Evolutionary conservation across 768 basidiomycete species (phyloP).

Genomic region (Chalciporus piperatus): DNA sequence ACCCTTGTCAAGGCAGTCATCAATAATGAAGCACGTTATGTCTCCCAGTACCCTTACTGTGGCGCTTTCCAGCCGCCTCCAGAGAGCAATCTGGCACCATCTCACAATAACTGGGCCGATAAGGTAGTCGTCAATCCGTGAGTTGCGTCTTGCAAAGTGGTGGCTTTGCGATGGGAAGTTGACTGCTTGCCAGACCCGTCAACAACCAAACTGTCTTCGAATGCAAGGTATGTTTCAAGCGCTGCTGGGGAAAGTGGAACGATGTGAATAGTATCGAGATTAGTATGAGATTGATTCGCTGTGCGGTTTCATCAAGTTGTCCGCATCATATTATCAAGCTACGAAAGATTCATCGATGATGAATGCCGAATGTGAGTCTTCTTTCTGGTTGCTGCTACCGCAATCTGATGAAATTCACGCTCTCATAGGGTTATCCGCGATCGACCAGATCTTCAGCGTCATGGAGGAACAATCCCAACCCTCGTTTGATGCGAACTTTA

Average conservation of each 20-base stretch:
- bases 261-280: not conserved
- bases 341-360: conserved; percentile 72
- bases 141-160: conserved; percentile 23
- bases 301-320: conserved; percentile 77
- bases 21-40: conserved; percentile 75
- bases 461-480: conserved; percentile 74
- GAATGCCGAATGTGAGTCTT: conserved; percentile 58
- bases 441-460: conserved; percentile 71
- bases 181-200: conserved; percentile 47
- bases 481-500: conserved; percentile 67
- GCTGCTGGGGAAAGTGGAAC: not conserved
- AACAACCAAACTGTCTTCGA: conserved; percentile 72
- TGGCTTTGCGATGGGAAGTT: not conserved
- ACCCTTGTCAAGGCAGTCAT: conserved; percentile 76
- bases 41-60: conserved; percentile 73
- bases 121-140: conserved; percentile 74
- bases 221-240: conserved; percentile 57
- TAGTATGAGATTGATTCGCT: conserved; percentile 81
- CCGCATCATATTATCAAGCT: conserved; percentile 66
- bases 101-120: conserved; percentile 67
- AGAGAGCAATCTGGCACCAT: conserved; percentile 63
- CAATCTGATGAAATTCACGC: not conserved
- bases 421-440: conserved; percentile 57
- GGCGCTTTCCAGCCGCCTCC: conserved; percentile 80
- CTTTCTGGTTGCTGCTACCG: not conserved